phyloP scores from a whole-genome alignment of 352 stramenopile genomes.

The Aphanomyces invadans region DNA sequence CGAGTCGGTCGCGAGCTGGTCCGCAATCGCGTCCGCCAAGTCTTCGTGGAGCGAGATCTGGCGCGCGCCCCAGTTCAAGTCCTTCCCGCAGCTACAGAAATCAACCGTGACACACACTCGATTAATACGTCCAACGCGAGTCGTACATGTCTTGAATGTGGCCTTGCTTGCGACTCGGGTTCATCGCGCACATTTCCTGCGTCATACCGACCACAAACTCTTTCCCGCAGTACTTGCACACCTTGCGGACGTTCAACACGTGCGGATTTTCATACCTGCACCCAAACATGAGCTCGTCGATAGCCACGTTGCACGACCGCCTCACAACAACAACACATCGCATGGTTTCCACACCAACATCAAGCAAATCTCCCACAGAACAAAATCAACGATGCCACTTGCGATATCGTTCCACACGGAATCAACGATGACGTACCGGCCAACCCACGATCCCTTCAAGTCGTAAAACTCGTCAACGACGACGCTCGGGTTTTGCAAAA shows the following conservation, averaged over 20 bases:
- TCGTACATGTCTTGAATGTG: conserved; percentile 59
- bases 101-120: too few relatives aligned
- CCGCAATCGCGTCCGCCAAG: conserved; percentile 60
- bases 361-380: too few relatives aligned
- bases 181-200: conserved; percentile 61
- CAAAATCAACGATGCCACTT: too few relatives aligned
- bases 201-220: conserved; percentile 84
- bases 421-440: too few relatives aligned
- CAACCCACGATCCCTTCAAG: conserved; percentile 87
- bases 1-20: conserved; percentile 86
- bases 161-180: conserved; percentile 48
- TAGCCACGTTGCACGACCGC: too few relatives aligned
- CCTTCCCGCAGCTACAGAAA: conserved; percentile 51
- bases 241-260: conserved; percentile 18
- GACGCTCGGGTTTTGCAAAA: conserved; percentile 76
- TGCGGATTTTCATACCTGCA: conserved; percentile 15
- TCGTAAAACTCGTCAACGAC: conserved; percentile 86
- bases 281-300: too few relatives aligned
- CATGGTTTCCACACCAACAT: too few relatives aligned
- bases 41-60: conserved; percentile 61
- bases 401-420: too few relatives aligned
- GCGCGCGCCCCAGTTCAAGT: conserved; percentile 80
- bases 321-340: too few relatives aligned
- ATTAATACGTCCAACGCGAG: neutral
- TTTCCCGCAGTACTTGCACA: conserved; percentile 83